Conservation (phyloP, 2,329 filamentous ascomycete species). For the Clonostachys rhizophaga region DNA sequence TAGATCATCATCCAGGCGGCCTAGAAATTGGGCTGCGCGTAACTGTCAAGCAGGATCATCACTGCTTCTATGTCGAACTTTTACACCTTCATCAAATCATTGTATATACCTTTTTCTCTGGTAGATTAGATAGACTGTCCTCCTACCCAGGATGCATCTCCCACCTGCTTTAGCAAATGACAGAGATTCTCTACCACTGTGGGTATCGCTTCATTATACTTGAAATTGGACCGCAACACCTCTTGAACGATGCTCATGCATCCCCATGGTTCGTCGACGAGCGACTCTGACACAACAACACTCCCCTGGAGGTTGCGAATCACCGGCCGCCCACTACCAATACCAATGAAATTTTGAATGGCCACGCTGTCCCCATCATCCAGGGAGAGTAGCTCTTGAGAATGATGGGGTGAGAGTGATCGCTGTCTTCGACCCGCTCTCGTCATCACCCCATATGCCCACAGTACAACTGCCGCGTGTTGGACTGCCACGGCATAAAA, state of each 20-base stretch:
- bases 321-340: conserved; percentile 49
- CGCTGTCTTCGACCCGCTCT: conserved; percentile 27
- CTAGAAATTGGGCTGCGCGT: too few species aligned
- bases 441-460: conserved; percentile 62
- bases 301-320: conserved; percentile 29
- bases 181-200: conserved; percentile 65
- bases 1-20: too few species aligned
- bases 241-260: conserved; percentile 56
- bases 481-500: conserved; percentile 67
- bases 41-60: too few species aligned
- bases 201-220: conserved; percentile 37
- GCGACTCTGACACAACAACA: conserved; percentile 24
- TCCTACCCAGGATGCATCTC: conserved; percentile 38
- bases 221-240: conserved; percentile 49
- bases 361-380: conserved; percentile 49
- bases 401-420: conserved; percentile 19
- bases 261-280: conserved; percentile 49
- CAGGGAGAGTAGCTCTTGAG: conserved; percentile 39
- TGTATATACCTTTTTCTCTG: too few species aligned
- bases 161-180: conserved; percentile 57
- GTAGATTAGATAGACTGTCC: too few species aligned
- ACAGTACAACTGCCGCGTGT: conserved; percentile 63
- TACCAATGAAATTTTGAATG: conserved; percentile 50
- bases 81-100: too few species aligned
- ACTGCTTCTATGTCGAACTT: too few species aligned